Base-by-base conservation (phyloP, 768 basidiomycete species). In the Stropharia rugosoannulata region DNA sequence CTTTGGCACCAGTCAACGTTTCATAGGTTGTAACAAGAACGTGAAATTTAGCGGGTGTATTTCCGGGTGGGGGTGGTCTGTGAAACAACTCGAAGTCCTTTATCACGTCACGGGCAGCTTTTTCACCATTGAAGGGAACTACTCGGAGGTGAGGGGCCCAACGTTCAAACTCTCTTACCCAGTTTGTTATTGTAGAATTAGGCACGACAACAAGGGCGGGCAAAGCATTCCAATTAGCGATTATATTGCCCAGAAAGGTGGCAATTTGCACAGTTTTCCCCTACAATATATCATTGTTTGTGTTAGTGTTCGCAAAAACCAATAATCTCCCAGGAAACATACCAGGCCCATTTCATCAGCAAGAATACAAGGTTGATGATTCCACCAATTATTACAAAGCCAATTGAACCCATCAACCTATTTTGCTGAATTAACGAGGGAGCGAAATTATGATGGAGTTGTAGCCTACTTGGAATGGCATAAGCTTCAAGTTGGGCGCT, bases 261-360 rank as follows among this genome's bases (percentile, higher is more conserved):
- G 86, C 86, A 48, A 98, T 87, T 65, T 97, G 95, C 2, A 98
- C 91, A 0, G 95, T 98, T 76, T 93, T 94, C 0, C 92, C 90
- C 87, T 93, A 58, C 12, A 58, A 38, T 56, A 11, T 59, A 45
- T n/a, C 40, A 41, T 41, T 6, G 18, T 19, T 41, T 15, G 6
- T 53, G 51, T 47, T 15, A 46, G 10, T 7, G 18, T 35, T 39
- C 12, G 35, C 38, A 49, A 51, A 43, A 8, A 27, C 27, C 6
- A 22, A 15, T 12, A 38, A 27, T 45, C 19, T 16, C n/a, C 38
- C 10, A 11, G 39, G 16, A 15, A 54, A 22, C 66, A 49, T 68
- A 92, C 93, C 67, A 95, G 72, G 56, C 95, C 95, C 97, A 99
- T 98, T 70, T 98, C 97, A 67, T 99, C 97, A 2, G 97, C 96